These are phyloP conservation scores for Starmera pachycereana DNA, from an alignment of 805 yeast species.

Conservation along the genomic window DNA sequence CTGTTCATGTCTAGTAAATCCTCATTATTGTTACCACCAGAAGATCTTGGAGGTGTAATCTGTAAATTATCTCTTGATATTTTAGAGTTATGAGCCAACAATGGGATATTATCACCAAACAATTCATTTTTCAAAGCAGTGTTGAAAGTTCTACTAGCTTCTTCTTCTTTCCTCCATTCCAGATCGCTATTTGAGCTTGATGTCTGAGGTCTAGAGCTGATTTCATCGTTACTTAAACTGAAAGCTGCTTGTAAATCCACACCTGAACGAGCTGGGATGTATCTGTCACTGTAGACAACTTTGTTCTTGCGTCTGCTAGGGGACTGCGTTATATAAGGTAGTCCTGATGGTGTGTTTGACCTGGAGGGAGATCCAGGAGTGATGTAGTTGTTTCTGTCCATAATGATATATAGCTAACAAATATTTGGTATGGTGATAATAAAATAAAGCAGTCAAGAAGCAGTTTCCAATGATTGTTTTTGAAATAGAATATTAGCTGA, in stretches of 20 bases:
- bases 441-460: no score
- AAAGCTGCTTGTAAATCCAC: slow-evolving; percentile 77
- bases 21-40: slow-evolving; percentile 2
- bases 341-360: slow-evolving; percentile 16
- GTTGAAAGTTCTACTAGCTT: slow-evolving; percentile 80
- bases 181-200: slow-evolving; percentile 41
- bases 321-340: slow-evolving; percentile 18
- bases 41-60: slow-evolving; percentile 23
- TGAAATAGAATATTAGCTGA: no score
- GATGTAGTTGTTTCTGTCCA: slow-evolving; percentile 2
- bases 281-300: slow-evolving; percentile 67
- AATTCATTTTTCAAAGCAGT: slow-evolving; percentile 80
- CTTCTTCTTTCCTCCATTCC: slow-evolving; percentile 61
- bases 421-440: no score
- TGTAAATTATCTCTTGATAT: slow-evolving; percentile 20
- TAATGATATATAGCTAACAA: slow-evolving; percentile 4
- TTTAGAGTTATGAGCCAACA: slow-evolving; percentile 20
- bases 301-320: slow-evolving; percentile 24
- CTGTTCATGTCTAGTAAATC: background rate
- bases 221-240: slow-evolving; percentile 12
- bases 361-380: slow-evolving; percentile 22
- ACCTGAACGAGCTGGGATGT: slow-evolving; percentile 81
- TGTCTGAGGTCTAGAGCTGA: slow-evolving; percentile 16
- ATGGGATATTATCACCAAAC: slow-evolving; percentile 79
- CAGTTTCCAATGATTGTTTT: no score